Conservation (phyloP, 2,329 filamentous ascomycete species). For the Phaeoacremonium minimum region DNA sequence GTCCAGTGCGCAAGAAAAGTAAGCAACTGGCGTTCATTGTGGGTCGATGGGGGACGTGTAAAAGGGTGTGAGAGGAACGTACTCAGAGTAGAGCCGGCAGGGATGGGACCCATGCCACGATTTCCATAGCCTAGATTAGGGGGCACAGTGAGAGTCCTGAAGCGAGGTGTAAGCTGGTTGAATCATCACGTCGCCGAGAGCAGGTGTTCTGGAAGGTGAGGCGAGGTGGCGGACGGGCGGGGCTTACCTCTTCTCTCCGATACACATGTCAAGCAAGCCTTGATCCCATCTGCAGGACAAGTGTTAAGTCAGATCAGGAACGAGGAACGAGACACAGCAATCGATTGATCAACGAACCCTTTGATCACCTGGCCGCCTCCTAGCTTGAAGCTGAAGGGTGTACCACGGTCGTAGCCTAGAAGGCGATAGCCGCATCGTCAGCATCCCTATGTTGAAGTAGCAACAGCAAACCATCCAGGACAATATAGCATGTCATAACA, state of each 20-base stretch:
- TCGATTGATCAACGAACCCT: constrained; percentile 53
- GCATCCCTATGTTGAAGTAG: constrained; percentile 16
- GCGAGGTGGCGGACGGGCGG: neutral
- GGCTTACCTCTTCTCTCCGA: constrained; percentile 74
- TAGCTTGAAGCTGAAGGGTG: constrained; percentile 74
- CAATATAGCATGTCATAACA: no score
- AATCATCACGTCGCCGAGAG: no score
- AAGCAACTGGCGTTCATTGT: constrained; percentile 6
- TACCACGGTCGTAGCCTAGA: constrained; percentile 67
- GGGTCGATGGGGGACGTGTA: no score
- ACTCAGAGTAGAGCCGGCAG: constrained; percentile 73
- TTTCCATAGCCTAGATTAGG: constrained; percentile 80
- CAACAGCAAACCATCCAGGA: no score
- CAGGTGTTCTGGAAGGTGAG: neutral
- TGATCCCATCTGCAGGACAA: constrained; percentile 69
- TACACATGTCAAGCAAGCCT: constrained; percentile 88
- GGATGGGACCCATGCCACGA: constrained; percentile 74
- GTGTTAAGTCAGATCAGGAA: constrained; percentile 10
- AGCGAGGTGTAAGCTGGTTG: constrained; percentile 8
- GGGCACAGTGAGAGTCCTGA: constrained; percentile 79
- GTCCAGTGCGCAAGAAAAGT: no score
- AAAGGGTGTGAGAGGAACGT: constrained; percentile 19
- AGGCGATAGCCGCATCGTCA: neutral
- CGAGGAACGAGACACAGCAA: neutral
- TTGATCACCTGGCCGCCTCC: constrained; percentile 83